phyloP scores from a whole-genome alignment of 2,329 filamentous ascomycete species.

The Pseudopyrenochaeta lycopersici region DNA sequence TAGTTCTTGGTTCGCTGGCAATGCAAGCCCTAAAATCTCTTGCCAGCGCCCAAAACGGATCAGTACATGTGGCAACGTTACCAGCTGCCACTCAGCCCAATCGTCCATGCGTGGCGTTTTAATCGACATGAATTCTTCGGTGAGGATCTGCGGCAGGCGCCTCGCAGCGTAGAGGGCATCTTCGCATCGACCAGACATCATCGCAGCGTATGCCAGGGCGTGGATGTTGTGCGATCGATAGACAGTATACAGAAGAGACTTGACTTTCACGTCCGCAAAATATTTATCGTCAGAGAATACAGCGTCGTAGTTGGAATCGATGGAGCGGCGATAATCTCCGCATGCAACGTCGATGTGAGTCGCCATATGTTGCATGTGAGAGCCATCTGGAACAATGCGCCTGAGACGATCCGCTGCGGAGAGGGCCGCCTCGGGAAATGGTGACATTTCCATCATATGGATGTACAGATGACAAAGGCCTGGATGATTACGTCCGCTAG shows the following conservation, averaged over 20 bases:
- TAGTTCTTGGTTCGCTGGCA: too few relatives aligned
- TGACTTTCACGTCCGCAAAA: too few relatives aligned
- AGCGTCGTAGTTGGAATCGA: not conserved
- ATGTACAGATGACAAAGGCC: constrained; percentile 13
- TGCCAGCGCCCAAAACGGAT: constrained; percentile 13
- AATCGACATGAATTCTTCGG: constrained; percentile 6
- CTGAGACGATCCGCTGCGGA: constrained; percentile 5
- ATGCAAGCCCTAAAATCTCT: not conserved
- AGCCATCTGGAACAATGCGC: constrained; percentile 9
- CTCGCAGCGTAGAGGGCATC: constrained; percentile 4
- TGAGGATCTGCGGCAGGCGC: not conserved
- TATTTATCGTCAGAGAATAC: too few relatives aligned
- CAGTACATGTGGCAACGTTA: constrained; percentile 8
- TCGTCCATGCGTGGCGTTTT: constrained; percentile 9
- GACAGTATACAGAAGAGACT: constrained; percentile 4
- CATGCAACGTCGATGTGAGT: constrained; percentile 8
- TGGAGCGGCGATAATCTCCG: constrained; percentile 7
- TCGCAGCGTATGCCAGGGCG: constrained; percentile 7
- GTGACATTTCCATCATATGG: constrained; percentile 13
- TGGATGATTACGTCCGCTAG: not conserved
- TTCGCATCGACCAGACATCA: constrained; percentile 4
- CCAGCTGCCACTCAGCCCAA: constrained; percentile 11
- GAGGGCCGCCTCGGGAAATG: constrained; percentile 4
- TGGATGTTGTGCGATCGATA: constrained; percentile 12
- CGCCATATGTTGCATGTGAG: constrained; percentile 13